phyloP scores from a whole-genome alignment of 768 basidiomycete species.

The Mycena alexandri region DNA sequence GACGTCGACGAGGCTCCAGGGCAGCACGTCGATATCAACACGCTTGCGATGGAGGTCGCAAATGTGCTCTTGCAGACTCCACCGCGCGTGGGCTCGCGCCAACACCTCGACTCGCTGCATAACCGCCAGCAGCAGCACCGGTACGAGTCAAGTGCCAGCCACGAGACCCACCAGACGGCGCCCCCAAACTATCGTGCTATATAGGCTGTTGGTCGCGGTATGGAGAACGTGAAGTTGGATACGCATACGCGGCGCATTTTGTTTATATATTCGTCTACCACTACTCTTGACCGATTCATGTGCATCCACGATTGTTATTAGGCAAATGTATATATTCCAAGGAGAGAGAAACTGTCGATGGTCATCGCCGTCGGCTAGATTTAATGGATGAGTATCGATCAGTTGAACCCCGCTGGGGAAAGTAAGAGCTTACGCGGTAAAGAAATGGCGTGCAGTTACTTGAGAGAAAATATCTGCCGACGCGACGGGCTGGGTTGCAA shows the following conservation, averaged over 20 bases:
- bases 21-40: conserved; percentile 38
- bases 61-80: conserved; percentile 42
- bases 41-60: conserved; percentile 48
- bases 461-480: conserved; percentile 3
- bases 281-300: conserved; percentile 2
- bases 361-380: conserved; percentile 21
- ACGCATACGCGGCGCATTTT: too few relatives aligned
- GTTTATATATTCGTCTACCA: conserved; percentile 12
- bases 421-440: conserved; percentile 14
- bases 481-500: neutral
- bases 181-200: conserved; percentile 25
- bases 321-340: neutral
- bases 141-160: conserved; percentile 13
- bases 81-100: conserved; percentile 25
- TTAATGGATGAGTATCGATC: neutral
- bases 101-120: conserved; percentile 18
- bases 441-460: conserved; percentile 9
- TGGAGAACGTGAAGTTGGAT: neutral
- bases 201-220: neutral
- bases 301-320: conserved; percentile 3
- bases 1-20: neutral
- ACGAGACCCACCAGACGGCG: neutral
- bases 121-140: neutral
- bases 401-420: neutral
- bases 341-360: neutral